Evolutionary conservation across 768 basidiomycete genomes (phyloP).

Genomic region (Polyporus arcularius): DNA sequence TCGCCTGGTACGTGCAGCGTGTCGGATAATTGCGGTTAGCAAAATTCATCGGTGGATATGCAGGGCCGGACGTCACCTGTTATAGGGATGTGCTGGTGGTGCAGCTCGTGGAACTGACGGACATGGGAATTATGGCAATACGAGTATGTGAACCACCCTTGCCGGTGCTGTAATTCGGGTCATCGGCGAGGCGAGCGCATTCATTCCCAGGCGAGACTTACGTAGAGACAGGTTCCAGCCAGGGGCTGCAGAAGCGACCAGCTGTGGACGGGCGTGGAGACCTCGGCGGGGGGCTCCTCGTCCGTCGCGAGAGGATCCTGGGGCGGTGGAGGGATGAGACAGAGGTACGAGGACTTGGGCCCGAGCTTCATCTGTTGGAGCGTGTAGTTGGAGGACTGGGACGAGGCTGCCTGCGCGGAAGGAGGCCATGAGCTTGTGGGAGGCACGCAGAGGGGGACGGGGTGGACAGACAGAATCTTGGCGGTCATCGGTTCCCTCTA

Average conservation of each 20-base stretch:
- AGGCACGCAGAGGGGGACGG: background rate
- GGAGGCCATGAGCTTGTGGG: slow-evolving; percentile 11
- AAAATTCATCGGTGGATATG: slow-evolving; percentile 2
- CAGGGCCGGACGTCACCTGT: slow-evolving; percentile 49
- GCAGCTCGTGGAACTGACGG: slow-evolving; percentile 90
- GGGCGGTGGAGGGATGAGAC: slow-evolving; percentile 71
- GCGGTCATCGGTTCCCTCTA: slow-evolving; percentile 53
- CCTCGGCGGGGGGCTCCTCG: slow-evolving; percentile 59
- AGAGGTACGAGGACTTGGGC: slow-evolving; percentile 68
- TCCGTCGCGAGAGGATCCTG: slow-evolving; percentile 42
- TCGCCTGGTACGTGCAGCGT: slow-evolving; percentile 47
- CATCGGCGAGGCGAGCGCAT: slow-evolving; percentile 28
- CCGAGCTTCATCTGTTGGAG: slow-evolving; percentile 80
- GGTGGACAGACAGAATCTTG: slow-evolving; percentile 34
- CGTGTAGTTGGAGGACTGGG: slow-evolving; percentile 40
- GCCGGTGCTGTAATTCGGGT: slow-evolving; percentile 61
- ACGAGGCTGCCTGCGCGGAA: slow-evolving; percentile 27
- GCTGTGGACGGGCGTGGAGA: slow-evolving; percentile 66
- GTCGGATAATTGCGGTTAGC: slow-evolving; percentile 9
- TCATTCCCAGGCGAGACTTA: slow-evolving; percentile 44
- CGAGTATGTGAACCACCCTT: slow-evolving; percentile 97
- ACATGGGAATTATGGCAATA: slow-evolving; percentile 96
- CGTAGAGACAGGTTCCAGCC: slow-evolving; percentile 81
- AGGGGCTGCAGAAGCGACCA: slow-evolving; percentile 85
- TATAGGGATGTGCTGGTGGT: slow-evolving; percentile 61